Evolutionary conservation across 192 early-diverging fungal genomes (phyloP).

Genomic region (Podochytrium sp.): DNA sequence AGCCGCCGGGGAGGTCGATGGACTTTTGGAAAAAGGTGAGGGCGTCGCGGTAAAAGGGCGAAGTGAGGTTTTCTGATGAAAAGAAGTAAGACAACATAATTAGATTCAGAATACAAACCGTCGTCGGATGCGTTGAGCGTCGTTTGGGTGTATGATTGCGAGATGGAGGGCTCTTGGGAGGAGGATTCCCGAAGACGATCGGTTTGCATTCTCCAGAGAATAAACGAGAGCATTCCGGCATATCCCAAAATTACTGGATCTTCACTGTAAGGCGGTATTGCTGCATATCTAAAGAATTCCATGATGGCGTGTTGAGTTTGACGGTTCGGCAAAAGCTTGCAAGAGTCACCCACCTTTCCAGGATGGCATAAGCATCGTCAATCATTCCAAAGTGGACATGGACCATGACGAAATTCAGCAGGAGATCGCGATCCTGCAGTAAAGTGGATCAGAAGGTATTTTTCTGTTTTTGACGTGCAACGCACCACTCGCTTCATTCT

Average conservation of each 20-base stretch:
- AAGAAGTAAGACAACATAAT: not conserved
- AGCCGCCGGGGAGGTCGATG: not conserved
- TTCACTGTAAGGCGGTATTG: not conserved
- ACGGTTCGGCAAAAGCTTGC: not conserved
- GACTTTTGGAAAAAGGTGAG: not conserved
- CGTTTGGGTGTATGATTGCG: not conserved
- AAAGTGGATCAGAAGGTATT: not conserved
- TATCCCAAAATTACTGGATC: constrained; percentile 4
- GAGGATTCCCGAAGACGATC: not conserved
- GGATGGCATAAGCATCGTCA: not conserved
- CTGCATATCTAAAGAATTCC: not conserved
- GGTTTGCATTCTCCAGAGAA: constrained; percentile 7
- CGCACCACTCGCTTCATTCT: not conserved
- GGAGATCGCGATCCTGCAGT: not conserved
- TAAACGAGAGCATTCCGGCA: constrained; percentile 1
- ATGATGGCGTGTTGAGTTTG: not conserved
- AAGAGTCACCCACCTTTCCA: not conserved
- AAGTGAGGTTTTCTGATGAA: not conserved
- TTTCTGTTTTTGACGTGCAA: not conserved
- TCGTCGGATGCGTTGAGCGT: not conserved
- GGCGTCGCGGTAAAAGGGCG: not conserved
- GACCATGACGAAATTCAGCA: not conserved
- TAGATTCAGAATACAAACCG: not conserved
- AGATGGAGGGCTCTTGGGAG: not conserved
- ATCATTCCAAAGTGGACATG: constrained; percentile 6